These are phyloP conservation scores for Mycothermus thermophilus DNA, from an alignment of 495 filamentous ascomycete species.

Conservation along the genomic window DNA sequence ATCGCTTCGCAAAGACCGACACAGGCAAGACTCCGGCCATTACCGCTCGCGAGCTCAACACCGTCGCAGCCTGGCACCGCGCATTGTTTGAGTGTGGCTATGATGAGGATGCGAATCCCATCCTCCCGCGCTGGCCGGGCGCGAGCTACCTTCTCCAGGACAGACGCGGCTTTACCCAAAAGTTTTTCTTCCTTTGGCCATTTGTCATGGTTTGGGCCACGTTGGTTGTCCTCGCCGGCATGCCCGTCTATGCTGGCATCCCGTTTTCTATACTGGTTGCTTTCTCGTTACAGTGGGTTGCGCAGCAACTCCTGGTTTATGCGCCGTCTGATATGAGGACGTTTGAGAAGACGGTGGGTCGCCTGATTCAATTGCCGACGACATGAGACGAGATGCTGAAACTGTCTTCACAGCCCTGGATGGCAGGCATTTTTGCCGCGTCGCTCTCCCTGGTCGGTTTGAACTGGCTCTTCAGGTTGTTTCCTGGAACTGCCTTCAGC, in stretches of 20 bases:
- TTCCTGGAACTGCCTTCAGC: slow-evolving; percentile 45
- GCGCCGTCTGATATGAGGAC: slow-evolving; percentile 75
- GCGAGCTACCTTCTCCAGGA: slow-evolving; percentile 50
- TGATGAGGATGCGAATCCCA: slow-evolving; percentile 59
- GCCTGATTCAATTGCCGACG: too few species aligned
- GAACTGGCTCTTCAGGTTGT: slow-evolving; percentile 56
- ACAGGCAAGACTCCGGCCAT: slow-evolving; percentile 78
- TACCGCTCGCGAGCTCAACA: slow-evolving; percentile 83
- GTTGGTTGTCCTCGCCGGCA: slow-evolving; percentile 55
- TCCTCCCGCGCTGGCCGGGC: slow-evolving; percentile 43
- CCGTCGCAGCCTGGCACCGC: slow-evolving; percentile 62
- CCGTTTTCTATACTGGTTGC: slow-evolving; percentile 52
- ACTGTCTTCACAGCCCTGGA: slow-evolving; percentile 82
- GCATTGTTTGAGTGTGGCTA: slow-evolving; percentile 78
- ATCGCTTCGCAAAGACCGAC: slow-evolving; percentile 72
- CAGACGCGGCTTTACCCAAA: slow-evolving; percentile 57
- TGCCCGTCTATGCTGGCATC: slow-evolving; percentile 60
- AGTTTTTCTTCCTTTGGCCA: slow-evolving; percentile 86
- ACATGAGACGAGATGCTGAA: too few species aligned
- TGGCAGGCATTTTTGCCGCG: slow-evolving; percentile 85
- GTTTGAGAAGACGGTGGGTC: slow-evolving; percentile 66
- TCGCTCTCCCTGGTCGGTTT: slow-evolving; percentile 72
- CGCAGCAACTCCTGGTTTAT: slow-evolving; percentile 60
- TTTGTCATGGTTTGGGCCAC: slow-evolving; percentile 57
- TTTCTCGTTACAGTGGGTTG: slow-evolving; percentile 65